These are phyloP conservation scores for Fistulinella prunicolor DNA, from an alignment of 768 basidiomycete species.

Conservation along the genomic window DNA sequence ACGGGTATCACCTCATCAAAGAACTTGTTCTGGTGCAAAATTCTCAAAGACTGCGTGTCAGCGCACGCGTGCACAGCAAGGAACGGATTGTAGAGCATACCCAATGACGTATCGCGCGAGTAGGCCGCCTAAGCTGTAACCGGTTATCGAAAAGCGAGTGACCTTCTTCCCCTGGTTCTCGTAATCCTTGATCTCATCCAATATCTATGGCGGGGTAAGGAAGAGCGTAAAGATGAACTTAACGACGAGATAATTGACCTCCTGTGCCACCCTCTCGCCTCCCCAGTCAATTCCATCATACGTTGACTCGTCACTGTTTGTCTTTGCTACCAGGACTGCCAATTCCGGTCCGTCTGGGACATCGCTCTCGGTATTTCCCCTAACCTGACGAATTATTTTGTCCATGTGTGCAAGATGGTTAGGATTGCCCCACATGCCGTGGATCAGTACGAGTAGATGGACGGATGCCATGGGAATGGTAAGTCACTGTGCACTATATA, in stretches of 20 bases:
- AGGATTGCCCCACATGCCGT: constrained; percentile 83
- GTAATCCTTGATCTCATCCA: constrained; percentile 52
- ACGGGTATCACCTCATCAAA: constrained; percentile 69
- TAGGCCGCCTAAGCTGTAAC: constrained; percentile 81
- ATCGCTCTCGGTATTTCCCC: constrained; percentile 20
- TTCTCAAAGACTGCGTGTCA: constrained; percentile 35
- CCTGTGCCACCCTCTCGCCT: constrained; percentile 73
- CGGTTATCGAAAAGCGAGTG: constrained; percentile 67
- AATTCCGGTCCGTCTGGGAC: constrained; percentile 42
- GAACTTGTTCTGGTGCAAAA: constrained; percentile 65
- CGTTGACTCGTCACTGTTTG: constrained; percentile 62
- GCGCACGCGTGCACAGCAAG: background rate
- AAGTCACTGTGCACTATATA: constrained; percentile 3
- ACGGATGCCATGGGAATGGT: constrained; percentile 30
- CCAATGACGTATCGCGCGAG: constrained; percentile 78
- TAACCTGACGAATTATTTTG: constrained; percentile 50
- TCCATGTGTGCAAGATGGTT: constrained; percentile 57
- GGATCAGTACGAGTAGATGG: constrained; percentile 46
- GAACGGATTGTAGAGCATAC: constrained; percentile 31
- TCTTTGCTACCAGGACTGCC: constrained; percentile 60
- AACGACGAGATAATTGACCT: constrained; percentile 44
- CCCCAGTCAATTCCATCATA: constrained; percentile 88
- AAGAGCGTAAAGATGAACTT: background rate
- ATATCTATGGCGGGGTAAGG: constrained; percentile 42
- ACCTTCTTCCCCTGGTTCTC: constrained; percentile 55